Conservation (phyloP, 768 basidiomycete species). For the Trametes coccinea region DNA sequence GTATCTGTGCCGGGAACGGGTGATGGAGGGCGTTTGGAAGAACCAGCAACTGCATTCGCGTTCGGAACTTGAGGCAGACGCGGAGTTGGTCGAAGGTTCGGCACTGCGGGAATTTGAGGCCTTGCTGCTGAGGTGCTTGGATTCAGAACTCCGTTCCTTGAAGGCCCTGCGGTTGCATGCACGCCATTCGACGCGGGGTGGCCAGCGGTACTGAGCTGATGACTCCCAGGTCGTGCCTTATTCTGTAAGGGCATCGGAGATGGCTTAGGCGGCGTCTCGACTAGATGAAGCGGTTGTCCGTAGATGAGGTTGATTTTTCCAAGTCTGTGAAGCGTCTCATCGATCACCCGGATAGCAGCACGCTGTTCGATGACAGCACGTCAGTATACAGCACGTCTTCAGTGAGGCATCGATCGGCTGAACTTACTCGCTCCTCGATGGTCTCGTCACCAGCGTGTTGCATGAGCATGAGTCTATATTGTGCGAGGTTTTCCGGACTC, state of each 20-base stretch:
- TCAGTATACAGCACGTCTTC: background rate
- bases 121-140: background rate
- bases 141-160: background rate
- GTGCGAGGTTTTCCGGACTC: constrained; percentile 61
- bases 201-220: background rate
- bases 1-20: constrained; percentile 7
- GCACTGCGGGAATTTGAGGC: background rate
- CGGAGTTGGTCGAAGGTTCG: background rate
- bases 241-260: constrained; percentile 17
- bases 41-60: constrained; percentile 18
- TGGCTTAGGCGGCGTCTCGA: constrained; percentile 36
- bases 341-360: constrained; percentile 70
- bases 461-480: constrained; percentile 69
- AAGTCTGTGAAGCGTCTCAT: constrained; percentile 56
- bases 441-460: constrained; percentile 66
- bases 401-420: background rate
- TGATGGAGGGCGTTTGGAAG: constrained; percentile 35
- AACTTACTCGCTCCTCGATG: constrained; percentile 59
- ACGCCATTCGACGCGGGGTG: background rate
- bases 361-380: constrained; percentile 39
- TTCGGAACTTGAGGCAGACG: background rate
- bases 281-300: constrained; percentile 63
- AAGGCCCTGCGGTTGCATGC: constrained; percentile 5
- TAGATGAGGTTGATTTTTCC: constrained; percentile 57
- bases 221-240: constrained; percentile 20